Evolutionary conservation across 352 stramenopile species (phyloP).

Genomic region (Globisporangium heterothallicum): DNA sequence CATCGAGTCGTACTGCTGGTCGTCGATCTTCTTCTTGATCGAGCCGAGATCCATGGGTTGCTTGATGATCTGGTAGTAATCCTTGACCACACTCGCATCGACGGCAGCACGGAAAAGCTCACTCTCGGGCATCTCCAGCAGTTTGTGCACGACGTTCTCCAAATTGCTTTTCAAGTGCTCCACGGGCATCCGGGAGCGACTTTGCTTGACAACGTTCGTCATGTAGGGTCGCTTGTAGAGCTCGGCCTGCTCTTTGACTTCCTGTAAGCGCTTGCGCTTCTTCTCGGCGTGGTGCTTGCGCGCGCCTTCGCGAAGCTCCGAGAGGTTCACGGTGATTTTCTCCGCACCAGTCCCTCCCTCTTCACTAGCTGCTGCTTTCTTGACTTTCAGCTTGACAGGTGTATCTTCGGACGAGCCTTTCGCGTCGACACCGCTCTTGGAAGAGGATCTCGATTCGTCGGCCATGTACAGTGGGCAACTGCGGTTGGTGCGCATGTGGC

Average conservation of each 20-base stretch:
- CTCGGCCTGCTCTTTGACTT: conserved; percentile 68
- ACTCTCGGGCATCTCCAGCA: conserved; percentile 75
- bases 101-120: conserved; percentile 69
- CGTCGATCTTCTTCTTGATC: conserved; percentile 62
- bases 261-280: conserved; percentile 73
- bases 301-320: conserved; percentile 66
- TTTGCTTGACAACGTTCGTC: conserved; percentile 67
- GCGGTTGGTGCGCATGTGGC: conserved; percentile 82
- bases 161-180: conserved; percentile 65
- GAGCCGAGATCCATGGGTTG: conserved; percentile 76
- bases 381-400: conserved; percentile 58
- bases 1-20: conserved; percentile 74
- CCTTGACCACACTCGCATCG: conserved; percentile 49
- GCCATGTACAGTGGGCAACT: conserved; percentile 82
- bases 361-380: conserved; percentile 20
- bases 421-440: conserved; percentile 30
- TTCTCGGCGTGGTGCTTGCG: conserved; percentile 74
- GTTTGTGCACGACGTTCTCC: conserved; percentile 51
- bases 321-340: conserved; percentile 76
- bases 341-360: conserved; percentile 8
- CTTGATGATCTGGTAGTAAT: conserved; percentile 85
- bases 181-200: conserved; percentile 68
- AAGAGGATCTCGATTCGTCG: conserved; percentile 30
- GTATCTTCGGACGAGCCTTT: conserved; percentile 19
- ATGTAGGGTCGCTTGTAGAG: conserved; percentile 80